Base-by-base conservation (phyloP, 106 monocot species). In the Dioscorea zingiberensis region DNA sequence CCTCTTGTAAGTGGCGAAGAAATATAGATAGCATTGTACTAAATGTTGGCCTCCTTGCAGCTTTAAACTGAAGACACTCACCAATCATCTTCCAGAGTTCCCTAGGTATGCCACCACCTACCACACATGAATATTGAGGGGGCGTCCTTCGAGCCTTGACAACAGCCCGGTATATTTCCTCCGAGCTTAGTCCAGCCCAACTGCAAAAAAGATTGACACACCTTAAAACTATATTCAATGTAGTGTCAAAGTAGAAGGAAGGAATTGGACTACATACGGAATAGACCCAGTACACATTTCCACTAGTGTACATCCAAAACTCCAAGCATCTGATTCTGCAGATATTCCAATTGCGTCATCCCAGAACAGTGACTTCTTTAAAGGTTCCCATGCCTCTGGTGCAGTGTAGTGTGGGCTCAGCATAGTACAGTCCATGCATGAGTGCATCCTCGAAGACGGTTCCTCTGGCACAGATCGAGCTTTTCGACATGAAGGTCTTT, bases 81-180 rank as follows among this genome's bases (percentile, higher is more conserved):
- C 98, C 98, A 77, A 98, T 93, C 98, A 98, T 98, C 79, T 93
- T 98, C 98, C 98, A 98, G 65, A 98, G 62, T 27, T 98, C 98
- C 56, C 84, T 84, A 58, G 98, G 98, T 54, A 98, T 88, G 46
- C 98, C 98, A 56, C 80, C 98, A 74, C 98, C 98, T 44, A 93
- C 93, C 29, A 98, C 93, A 66, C 98, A 89, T 32, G 93, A 65
- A 82, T 98, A 98, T 32, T 98, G 98, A 60, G 98, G 89, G 18
- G 98, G 98, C 65, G 78, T 78, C 63, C 58, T 89, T 56, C 78
- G 74, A 21, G 69, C 56, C 73, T 87, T 98, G 13, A 92, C 88
- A 73, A 91, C 95, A 66, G 92, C 81, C 45, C 74, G 80, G 54
- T 80, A 93, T 27, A 98, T 98, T 54, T 93, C 98, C 48, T 98